A percentile compares a stretch with the other conserved stretches of the same genome.
These are phyloP conservation scores for Dendrobium catenatum DNA, from an alignment of 106 monocot genomes.

Conservation along the genomic window DNA sequence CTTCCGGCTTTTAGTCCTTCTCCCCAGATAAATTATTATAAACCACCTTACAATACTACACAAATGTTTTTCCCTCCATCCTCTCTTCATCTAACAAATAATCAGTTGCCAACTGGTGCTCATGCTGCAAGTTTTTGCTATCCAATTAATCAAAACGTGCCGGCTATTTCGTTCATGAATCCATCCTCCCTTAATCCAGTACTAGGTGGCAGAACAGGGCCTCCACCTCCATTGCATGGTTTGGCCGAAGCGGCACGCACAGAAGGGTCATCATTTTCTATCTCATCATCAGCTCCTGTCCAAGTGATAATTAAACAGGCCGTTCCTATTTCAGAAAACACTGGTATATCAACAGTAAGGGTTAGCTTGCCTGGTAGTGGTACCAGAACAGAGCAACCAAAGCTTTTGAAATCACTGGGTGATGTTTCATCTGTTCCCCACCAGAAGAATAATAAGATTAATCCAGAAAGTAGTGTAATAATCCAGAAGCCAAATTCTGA, in stretches of 20 bases:
- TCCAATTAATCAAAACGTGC: conserved; percentile 42
- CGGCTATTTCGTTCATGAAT: conserved; percentile 30
- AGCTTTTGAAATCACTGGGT: conserved; percentile 5
- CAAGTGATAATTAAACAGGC: conserved; percentile 24
- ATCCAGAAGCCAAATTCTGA: not conserved
- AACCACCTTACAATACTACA: conserved; percentile 18
- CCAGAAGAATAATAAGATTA: conserved; percentile 8
- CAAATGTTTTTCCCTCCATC: conserved; percentile 30
- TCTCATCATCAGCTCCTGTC: conserved; percentile 13
- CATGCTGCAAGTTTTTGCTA: conserved; percentile 35
- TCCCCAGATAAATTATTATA: conserved; percentile 36
- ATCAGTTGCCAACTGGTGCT: conserved; percentile 42
- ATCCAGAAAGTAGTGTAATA: not conserved
- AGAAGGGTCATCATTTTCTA: conserved; percentile 19
- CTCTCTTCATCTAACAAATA: conserved; percentile 29
- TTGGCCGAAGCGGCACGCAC: conserved; percentile 14
- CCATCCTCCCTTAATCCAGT: conserved; percentile 3
- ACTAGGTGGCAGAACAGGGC: not conserved
- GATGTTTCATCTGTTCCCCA: conserved; percentile 3
- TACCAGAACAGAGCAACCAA: conserved; percentile 18
- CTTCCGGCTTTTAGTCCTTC: conserved; percentile 4
- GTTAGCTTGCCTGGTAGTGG: conserved; percentile 18
- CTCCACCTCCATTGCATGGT: conserved; percentile 7
- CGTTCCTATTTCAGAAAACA: conserved; percentile 10
- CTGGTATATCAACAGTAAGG: conserved; percentile 21